Evolutionary conservation across 2,329 filamentous ascomycete species (phyloP).

Genomic region (Neocatenulostroma microsporum): DNA sequence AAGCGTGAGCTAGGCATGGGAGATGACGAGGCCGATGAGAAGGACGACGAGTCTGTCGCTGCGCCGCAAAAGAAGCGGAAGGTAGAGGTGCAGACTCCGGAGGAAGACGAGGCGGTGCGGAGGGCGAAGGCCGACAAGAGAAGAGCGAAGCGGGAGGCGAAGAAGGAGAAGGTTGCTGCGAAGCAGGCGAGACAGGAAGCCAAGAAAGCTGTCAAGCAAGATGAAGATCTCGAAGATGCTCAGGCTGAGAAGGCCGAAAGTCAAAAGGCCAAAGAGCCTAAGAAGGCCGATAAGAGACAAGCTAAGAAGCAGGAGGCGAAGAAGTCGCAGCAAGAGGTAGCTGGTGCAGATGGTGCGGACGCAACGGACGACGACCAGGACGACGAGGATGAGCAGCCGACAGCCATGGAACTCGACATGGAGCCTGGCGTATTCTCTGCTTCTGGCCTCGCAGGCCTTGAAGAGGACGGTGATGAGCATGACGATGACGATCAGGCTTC

Average conservation of each 20-base stretch:
- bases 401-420: slow-evolving; percentile 25
- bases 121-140: slow-evolving; percentile 37
- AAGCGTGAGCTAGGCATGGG: slow-evolving; percentile 58
- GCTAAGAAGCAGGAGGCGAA: too few species aligned
- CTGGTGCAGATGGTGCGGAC: slow-evolving; percentile 16
- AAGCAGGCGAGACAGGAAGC: slow-evolving; percentile 35
- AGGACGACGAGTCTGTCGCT: slow-evolving; percentile 31
- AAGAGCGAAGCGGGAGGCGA: slow-evolving; percentile 36
- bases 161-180: slow-evolving; percentile 38
- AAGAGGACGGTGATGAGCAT: slow-evolving; percentile 18
- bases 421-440: slow-evolving; percentile 21
- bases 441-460: too few species aligned
- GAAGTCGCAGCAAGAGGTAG: slow-evolving; percentile 26
- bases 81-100: slow-evolving; percentile 18
- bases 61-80: slow-evolving; percentile 28
- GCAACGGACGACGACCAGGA: slow-evolving; percentile 17
- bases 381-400: slow-evolving; percentile 13
- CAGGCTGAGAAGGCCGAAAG: too few species aligned
- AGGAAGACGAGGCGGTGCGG: slow-evolving; percentile 16
- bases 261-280: too few species aligned
- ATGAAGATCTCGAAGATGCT: too few species aligned
- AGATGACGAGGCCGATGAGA: slow-evolving; percentile 27
- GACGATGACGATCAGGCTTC: slow-evolving; percentile 14
- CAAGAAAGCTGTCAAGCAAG: slow-evolving; percentile 30
- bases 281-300: too few species aligned